These are phyloP conservation scores for Polyplosphaeria fusca DNA, from an alignment of 495 filamentous ascomycete genomes.

Conservation along the genomic window DNA sequence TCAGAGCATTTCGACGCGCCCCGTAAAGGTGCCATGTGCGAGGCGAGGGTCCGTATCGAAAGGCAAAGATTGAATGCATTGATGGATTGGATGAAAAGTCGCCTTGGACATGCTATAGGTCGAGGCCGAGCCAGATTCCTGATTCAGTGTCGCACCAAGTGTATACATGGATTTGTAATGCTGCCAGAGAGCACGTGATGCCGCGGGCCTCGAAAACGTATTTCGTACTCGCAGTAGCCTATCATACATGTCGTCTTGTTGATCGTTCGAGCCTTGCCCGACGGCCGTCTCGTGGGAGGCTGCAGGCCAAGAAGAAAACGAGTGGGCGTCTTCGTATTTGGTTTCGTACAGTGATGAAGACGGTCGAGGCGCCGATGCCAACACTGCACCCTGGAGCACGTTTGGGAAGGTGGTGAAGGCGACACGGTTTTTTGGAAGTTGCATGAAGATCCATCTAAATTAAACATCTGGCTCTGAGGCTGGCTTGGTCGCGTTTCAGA, in stretches of 20 bases:
- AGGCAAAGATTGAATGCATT: no score
- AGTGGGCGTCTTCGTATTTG: slow-evolving; percentile 35
- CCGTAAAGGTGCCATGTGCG: no score
- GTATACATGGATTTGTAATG: no score
- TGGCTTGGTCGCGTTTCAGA: slow-evolving; percentile 37
- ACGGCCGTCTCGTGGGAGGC: slow-evolving; percentile 44
- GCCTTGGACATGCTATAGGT: no score
- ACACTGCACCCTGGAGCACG: slow-evolving; percentile 59
- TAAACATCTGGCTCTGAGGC: slow-evolving; percentile 42
- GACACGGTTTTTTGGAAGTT: slow-evolving; percentile 66
- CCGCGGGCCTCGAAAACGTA: slow-evolving; percentile 88
- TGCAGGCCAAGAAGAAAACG: slow-evolving; percentile 26
- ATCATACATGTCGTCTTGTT: slow-evolving; percentile 48
- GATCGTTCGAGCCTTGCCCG: slow-evolving; percentile 36
- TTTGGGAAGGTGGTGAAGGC: slow-evolving; percentile 61
- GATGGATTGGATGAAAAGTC: no score
- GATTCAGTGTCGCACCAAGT: no score
- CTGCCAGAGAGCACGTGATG: slow-evolving; percentile 78
- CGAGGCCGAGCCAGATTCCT: no score
- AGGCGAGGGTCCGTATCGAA: no score
- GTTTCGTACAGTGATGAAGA: slow-evolving; percentile 65
- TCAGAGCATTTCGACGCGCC: no score
- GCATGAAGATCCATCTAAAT: slow-evolving; percentile 63
- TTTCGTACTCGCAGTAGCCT: slow-evolving; percentile 77
- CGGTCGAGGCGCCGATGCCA: slow-evolving; percentile 81